phyloP scores from a whole-genome alignment of 2,329 filamentous ascomycete species.

The Monosporascus cannonballus region DNA sequence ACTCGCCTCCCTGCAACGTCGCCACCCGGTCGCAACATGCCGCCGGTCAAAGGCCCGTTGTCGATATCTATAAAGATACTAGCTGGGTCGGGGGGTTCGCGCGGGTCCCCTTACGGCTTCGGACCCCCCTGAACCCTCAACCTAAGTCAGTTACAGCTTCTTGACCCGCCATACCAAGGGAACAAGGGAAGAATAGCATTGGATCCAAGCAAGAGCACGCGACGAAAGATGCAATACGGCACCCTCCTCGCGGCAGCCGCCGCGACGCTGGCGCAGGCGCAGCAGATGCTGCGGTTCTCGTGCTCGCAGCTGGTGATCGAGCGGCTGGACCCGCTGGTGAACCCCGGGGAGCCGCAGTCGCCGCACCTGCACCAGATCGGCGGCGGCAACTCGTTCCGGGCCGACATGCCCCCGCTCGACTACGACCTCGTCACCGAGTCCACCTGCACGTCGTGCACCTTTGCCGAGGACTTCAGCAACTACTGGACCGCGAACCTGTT shows the following conservation, averaged over 20 bases:
- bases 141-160: too few relatives aligned
- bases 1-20: too few relatives aligned
- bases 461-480: conserved; percentile 23
- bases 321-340: conserved; percentile 16
- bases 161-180: neutral
- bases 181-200: neutral
- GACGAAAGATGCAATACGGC: conserved; percentile 6
- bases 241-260: conserved; percentile 4
- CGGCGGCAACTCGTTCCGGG: conserved; percentile 35
- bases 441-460: conserved; percentile 11
- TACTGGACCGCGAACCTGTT: conserved; percentile 29
- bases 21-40: too few relatives aligned
- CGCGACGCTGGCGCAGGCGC: conserved; percentile 6
- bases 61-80: too few relatives aligned
- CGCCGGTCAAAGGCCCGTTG: too few relatives aligned
- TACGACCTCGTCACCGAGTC: conserved; percentile 9
- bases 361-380: conserved; percentile 48
- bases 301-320: conserved; percentile 43
- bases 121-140: too few relatives aligned
- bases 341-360: conserved; percentile 35
- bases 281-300: conserved; percentile 24
- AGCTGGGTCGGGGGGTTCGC: too few relatives aligned
- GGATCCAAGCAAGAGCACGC: neutral
- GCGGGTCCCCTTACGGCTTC: too few relatives aligned
- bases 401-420: conserved; percentile 6